A percentile compares a stretch with the other conserved stretches of the same genome.
These are phyloP conservation scores for Nemophila menziesii DNA, from an alignment of 257 asterid genomes.

Conservation along the genomic window DNA sequence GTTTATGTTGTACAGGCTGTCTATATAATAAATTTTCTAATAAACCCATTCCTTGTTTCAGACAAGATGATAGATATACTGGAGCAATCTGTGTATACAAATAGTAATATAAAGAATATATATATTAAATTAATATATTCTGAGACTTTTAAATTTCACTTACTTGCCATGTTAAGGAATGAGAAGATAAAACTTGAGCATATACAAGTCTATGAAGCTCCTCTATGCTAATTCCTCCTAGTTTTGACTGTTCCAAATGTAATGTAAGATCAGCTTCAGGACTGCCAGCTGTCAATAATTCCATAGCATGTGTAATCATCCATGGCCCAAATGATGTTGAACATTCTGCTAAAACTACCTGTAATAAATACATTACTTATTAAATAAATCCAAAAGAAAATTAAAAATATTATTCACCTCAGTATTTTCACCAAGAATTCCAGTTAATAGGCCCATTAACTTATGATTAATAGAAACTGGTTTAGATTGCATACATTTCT, in stretches of 20 bases:
- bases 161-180: slow-evolving; percentile 91
- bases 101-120: too few relatives aligned
- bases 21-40: slow-evolving; percentile 63
- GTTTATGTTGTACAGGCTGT: slow-evolving; percentile 75
- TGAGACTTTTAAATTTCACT: slow-evolving; percentile 17
- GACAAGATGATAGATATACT: slow-evolving; percentile 69
- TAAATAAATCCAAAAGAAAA: slow-evolving; percentile 7
- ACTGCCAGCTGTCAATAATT: slow-evolving; percentile 81
- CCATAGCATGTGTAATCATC: slow-evolving; percentile 83
- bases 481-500: slow-evolving; percentile 72
- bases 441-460: slow-evolving; percentile 61
- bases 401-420: slow-evolving; percentile 38
- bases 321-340: slow-evolving; percentile 94
- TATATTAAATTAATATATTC: slow-evolving; percentile 9
- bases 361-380: too few relatives aligned
- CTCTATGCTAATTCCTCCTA: slow-evolving; percentile 82
- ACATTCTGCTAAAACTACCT: slow-evolving; percentile 90
- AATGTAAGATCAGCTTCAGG: slow-evolving; percentile 59
- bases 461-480: slow-evolving; percentile 58
- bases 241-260: slow-evolving; percentile 46
- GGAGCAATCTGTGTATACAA: slow-evolving; percentile 64
- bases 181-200: slow-evolving; percentile 87
- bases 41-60: slow-evolving; percentile 72
- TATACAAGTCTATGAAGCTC: slow-evolving; percentile 81
- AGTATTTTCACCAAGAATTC: slow-evolving; percentile 75